Evolutionary conservation across 2,329 filamentous ascomycete species (phyloP), one percentile per base, ranked within the genome.

Genomic region (Aspergillus sp.): DNA sequence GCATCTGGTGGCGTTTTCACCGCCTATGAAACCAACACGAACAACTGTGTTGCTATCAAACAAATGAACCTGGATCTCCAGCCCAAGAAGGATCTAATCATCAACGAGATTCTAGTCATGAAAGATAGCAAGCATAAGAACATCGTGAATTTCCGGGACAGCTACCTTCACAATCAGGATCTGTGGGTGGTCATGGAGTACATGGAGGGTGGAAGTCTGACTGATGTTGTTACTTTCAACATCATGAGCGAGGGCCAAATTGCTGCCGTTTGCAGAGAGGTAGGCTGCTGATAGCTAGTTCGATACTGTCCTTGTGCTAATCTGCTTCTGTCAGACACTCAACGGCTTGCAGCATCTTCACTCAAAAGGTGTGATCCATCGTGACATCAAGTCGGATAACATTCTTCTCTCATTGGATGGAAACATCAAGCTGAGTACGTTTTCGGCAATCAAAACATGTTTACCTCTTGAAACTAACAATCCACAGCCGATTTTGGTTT

Each of bases 101-200:
- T 99, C 79, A 99, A 99, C 77, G 95, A 99, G 76, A 99, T 99
- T 68, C 80, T 99, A 61, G 95, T 99, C 61, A 99, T 99, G 95
- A 97, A 96, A 81, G 95, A 98, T 72, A 97, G 93, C 83, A 95
- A 92, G 61, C 95, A 99, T 76, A 94, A 93, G 72, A 98, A 98
- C 76, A 96, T 99, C 79, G 95, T 99, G 79, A 99, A 99, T 78
- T 99, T 98, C 78, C 94, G 98, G 81, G 95, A 98, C 81, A 97
- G 93, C 76, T 98, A 93, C 77, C 83, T 99, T 11, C 90, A 93
- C 61, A 86, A 87, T 13, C 91, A 94, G 48, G 95, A 98, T 77
- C 82, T 99, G 31, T 99, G 95, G 95, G 95, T 99, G 1, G 92
- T 98, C 38, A 99, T 99, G 95, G 95, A 99, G 80, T 99, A 94